These are phyloP conservation scores for Suillus brevipes DNA, from an alignment of 768 basidiomycete species.

Conservation along the genomic window DNA sequence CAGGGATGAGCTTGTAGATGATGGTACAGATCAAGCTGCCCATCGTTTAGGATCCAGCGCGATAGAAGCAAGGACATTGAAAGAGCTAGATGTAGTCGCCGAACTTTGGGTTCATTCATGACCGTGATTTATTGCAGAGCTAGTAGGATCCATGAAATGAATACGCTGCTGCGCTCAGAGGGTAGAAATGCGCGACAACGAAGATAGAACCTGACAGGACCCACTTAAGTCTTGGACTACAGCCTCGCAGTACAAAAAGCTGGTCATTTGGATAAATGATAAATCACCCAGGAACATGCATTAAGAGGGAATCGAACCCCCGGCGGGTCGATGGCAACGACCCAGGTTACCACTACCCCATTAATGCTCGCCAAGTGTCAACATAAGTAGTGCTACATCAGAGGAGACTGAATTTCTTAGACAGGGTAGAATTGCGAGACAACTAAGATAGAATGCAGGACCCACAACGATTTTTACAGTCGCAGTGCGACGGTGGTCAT, in stretches of 20 bases:
- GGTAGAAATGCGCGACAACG: neutral
- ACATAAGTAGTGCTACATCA: neutral
- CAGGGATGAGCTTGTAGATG: conserved; percentile 50
- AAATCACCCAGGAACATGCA: no score
- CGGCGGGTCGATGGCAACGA: conserved; percentile 58
- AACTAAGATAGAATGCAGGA: no score
- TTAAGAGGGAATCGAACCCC: conserved; percentile 81
- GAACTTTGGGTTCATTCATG: conserved; percentile 64
- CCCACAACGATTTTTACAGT: no score
- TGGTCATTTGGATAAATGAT: no score
- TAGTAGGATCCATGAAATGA: neutral
- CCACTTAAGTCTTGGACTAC: neutral
- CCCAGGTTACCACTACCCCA: conserved; percentile 37
- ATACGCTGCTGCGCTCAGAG: neutral
- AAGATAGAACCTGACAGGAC: neutral
- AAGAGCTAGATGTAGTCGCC: conserved; percentile 70
- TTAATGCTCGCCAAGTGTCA: conserved; percentile 18
- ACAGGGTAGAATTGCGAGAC: no score
- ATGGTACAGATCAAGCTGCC: conserved; percentile 22
- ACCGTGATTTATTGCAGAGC: conserved; percentile 5
- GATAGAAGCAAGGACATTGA: conserved; percentile 50
- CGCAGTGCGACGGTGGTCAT: no score
- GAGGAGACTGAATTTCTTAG: no score
- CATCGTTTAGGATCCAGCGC: conserved; percentile 19
- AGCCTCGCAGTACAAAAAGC: no score